phyloP scores from a whole-genome alignment of 495 filamentous ascomycete species.

The Viridothelium virens region DNA sequence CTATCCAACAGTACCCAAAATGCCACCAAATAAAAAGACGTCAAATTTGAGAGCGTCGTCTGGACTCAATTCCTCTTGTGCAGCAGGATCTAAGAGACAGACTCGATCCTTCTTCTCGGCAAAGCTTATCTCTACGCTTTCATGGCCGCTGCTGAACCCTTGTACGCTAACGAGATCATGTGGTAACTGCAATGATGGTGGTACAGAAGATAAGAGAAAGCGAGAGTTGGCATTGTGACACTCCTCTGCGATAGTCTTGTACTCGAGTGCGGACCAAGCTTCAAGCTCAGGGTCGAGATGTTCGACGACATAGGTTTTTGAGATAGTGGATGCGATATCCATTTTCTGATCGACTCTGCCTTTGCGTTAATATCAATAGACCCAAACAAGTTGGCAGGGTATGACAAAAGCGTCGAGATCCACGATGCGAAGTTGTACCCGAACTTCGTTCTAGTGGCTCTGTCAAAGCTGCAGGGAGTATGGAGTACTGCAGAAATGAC shows the following conservation, averaged over 20 bases:
- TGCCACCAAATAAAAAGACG: constrained; percentile 90
- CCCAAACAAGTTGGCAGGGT: too few relatives aligned
- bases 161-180: constrained; percentile 49
- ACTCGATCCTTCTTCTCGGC: constrained; percentile 58
- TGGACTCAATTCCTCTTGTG: constrained; percentile 68
- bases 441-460: too few relatives aligned
- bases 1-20: constrained; percentile 59
- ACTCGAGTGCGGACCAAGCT: constrained; percentile 89
- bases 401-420: too few relatives aligned
- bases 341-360: neutral
- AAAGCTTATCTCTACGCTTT: constrained; percentile 73
- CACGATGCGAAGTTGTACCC: too few relatives aligned
- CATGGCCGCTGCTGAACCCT: constrained; percentile 57
- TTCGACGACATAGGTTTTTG: constrained; percentile 77
- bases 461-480: neutral
- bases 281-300: constrained; percentile 90
- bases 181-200: constrained; percentile 54
- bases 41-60: constrained; percentile 78
- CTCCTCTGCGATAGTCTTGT: constrained; percentile 75
- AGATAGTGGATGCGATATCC: neutral
- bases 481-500: neutral
- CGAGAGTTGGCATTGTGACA: constrained; percentile 55
- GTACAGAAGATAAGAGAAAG: constrained; percentile 82
- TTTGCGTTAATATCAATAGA: neutral
- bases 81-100: constrained; percentile 84